A percentile compares a stretch with the other conserved stretches of the same genome.
phyloP scores from a whole-genome alignment of 345 rosid species.

The Populus alba region DNA sequence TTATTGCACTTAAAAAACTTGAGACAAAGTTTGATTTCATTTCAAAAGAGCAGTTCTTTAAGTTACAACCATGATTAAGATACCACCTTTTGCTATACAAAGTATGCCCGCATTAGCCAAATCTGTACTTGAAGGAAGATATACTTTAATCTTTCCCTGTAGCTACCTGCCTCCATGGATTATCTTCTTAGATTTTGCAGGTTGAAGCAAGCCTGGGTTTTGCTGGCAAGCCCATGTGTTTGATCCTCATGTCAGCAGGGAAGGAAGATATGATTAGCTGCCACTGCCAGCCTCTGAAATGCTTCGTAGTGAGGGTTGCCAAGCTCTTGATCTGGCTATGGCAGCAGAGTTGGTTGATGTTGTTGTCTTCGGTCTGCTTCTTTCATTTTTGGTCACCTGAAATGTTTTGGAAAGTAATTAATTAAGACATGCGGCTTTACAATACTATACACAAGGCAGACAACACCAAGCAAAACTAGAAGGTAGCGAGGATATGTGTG shows the following conservation, averaged over 20 bases:
- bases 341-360: constrained; percentile 35
- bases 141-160: not conserved
- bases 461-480: not conserved
- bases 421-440: not conserved
- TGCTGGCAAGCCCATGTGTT: constrained; percentile 2
- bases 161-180: constrained; percentile 7
- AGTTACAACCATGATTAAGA: constrained; percentile 3
- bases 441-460: not conserved
- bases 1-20: not conserved
- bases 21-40: not conserved
- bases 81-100: constrained; percentile 20
- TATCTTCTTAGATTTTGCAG: not conserved
- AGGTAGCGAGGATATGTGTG: not conserved
- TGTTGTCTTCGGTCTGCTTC: constrained; percentile 42
- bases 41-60: not conserved
- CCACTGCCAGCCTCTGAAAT: constrained; percentile 62
- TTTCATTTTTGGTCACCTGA: constrained; percentile 57
- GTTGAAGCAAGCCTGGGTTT: constrained; percentile 2
- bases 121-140: constrained; percentile 9
- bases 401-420: not conserved
- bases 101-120: not conserved
- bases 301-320: constrained; percentile 94
- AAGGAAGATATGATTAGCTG: constrained; percentile 22
- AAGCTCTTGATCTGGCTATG: constrained; percentile 52
- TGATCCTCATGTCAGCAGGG: constrained; percentile 4